phyloP scores from a whole-genome alignment of 257 asterid species.

The Lavandula angustifolia region DNA sequence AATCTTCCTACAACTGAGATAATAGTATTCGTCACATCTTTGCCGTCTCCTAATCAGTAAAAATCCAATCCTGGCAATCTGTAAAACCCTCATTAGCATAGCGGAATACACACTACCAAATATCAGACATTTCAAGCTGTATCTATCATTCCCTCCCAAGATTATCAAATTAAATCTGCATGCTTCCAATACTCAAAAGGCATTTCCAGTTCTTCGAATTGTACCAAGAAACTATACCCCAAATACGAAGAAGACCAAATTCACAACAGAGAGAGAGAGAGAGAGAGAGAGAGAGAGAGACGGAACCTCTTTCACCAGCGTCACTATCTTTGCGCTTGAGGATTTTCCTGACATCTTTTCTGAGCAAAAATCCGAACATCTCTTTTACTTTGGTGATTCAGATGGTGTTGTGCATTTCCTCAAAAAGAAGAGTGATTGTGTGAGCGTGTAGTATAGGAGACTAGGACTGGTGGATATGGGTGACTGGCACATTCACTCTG shows the following conservation, averaged over 20 bases:
- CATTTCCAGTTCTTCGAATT: conserved; percentile 17
- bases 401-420: conserved; percentile 36
- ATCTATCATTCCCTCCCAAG: not conserved
- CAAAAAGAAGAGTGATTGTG: conserved; percentile 25
- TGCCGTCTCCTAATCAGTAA: conserved; percentile 17
- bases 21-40: not conserved
- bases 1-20: not conserved
- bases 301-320: conserved; percentile 84
- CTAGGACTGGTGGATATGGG: not conserved
- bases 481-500: conserved; percentile 12
- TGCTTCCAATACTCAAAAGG: not conserved
- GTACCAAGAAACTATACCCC: conserved; percentile 13
- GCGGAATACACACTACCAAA: conserved; percentile 10
- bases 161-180: not conserved
- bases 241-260: not conserved
- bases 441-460: not conserved
- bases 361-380: conserved; percentile 66
- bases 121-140: conserved; percentile 25
- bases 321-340: conserved; percentile 98
- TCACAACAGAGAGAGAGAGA: not conserved
- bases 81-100: conserved; percentile 18
- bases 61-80: conserved; percentile 28
- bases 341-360: conserved; percentile 74
- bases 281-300: not conserved
- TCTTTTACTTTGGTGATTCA: conserved; percentile 9